Evolutionary conservation across 441 rosid species (phyloP), one percentile per base, ranked within the genome.

Genomic region (Gossypium aridum): DNA sequence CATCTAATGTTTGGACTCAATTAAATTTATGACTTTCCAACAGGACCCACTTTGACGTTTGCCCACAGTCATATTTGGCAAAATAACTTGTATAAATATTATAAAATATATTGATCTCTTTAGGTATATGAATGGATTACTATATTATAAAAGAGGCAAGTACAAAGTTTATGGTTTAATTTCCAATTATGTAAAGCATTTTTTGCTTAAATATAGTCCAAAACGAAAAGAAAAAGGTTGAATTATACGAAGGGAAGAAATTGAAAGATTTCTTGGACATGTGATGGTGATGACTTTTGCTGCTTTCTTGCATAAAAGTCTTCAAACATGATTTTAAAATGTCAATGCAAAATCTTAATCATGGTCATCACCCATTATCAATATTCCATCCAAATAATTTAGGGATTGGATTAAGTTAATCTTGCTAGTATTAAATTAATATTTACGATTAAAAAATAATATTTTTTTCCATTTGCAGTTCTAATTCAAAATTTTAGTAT

Each of bases 341-440:
- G 75, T 76, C 74, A 69, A 71, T 17, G 10, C 0, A 17, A 45
- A 43, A 72, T 77, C 76, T 25, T 43, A 39, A 55, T 25, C 34
- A 39, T 64, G 34, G 43, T 47, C 25, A 53, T 70, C 0, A 34
- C 39, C 8, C 39, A 6, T 34, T 1, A 34, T 34, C 2, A 34
- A 6, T 34, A 0, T 34, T 34, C 7, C 39, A 34, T 6, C 39
- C 39, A 34, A 31, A 1, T 31, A 31, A 5, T 0, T 4, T 31
- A 31, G 6, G 34, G 34, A 4, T 28, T 28, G 34, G 34, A 28
- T 28, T 3, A 28, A 28, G 3, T 3, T 28, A 28, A 28, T 28
- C 34, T 28, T 0, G 4, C 4, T 26, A 26, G 4, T 26, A 28
- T 26, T 26, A 28, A 28, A 28, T 3, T 28, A 28, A 28, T 28